Evolutionary conservation across 2,329 filamentous ascomycete genomes (phyloP).

Genomic region (Drechslerella stenobrocha): DNA sequence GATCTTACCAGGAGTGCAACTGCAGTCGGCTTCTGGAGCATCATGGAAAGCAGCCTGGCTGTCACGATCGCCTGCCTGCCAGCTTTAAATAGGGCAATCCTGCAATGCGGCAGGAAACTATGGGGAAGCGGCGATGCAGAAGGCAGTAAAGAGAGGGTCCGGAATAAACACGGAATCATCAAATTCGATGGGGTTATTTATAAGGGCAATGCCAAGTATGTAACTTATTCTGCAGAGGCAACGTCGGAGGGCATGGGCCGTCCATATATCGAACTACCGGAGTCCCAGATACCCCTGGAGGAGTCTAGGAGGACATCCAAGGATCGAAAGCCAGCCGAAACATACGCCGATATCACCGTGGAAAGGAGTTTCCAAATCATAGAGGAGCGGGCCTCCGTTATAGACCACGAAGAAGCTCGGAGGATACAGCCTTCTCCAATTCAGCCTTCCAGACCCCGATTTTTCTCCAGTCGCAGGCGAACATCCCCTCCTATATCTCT

Average conservation of each 20-base stretch:
- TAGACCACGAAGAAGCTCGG: conserved; percentile 38
- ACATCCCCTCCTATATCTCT: conserved; percentile 14
- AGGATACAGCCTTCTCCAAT: conserved; percentile 7
- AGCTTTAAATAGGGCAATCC: conserved; percentile 29
- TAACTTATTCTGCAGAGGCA: conserved; percentile 40
- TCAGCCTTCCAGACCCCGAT: conserved; percentile 20
- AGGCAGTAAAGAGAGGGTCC: conserved; percentile 14
- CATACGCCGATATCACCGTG: conserved; percentile 45
- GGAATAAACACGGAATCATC: conserved; percentile 40
- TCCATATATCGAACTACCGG: conserved; percentile 31
- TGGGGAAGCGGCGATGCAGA: conserved; percentile 3
- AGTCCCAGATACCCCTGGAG: conserved; percentile 21
- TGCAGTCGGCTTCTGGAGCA: conserved; percentile 43
- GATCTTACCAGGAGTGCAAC: conserved; percentile 33
- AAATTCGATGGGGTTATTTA: conserved; percentile 38
- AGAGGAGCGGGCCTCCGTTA: conserved; percentile 38
- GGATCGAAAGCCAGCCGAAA: conserved; percentile 18
- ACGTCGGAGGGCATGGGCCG: conserved; percentile 23
- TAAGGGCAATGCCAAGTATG: conserved; percentile 43
- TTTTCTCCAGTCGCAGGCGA: conserved; percentile 23
- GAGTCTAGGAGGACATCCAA: conserved; percentile 11
- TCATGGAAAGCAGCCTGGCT: conserved; percentile 46
- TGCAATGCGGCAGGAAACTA: conserved; percentile 14
- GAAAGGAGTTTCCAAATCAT: conserved; percentile 42
- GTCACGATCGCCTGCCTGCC: conserved; percentile 44